Conservation (phyloP, 208 protist species). For the Leishmania major region DNA sequence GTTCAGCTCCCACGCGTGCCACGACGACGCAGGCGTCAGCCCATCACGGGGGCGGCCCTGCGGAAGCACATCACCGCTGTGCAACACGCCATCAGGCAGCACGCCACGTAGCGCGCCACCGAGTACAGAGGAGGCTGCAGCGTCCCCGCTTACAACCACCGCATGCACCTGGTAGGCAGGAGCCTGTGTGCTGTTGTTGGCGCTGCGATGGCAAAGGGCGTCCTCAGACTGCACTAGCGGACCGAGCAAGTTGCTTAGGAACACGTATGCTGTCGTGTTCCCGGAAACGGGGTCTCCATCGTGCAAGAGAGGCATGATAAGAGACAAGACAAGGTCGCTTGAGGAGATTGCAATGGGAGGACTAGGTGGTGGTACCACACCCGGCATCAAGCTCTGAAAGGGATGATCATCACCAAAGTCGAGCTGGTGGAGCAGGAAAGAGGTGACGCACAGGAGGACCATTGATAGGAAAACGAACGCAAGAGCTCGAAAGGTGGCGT, state of each 20-base stretch:
- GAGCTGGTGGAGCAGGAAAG: too few species aligned
- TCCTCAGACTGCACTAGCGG: constrained; percentile 16
- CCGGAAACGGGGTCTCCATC: too few species aligned
- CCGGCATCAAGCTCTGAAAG: too few species aligned
- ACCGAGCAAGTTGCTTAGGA: neutral
- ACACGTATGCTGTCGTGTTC: neutral
- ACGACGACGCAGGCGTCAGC: constrained; percentile 2
- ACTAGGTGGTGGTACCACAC: too few species aligned
- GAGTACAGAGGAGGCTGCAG: neutral
- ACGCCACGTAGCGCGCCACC: neutral
- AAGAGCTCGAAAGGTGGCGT: too few species aligned
- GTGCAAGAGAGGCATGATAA: neutral
- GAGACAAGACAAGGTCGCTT: neutral
- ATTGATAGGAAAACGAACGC: too few species aligned
- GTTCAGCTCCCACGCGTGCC: constrained; percentile 12
- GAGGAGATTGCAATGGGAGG: too few species aligned
- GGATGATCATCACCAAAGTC: too few species aligned
- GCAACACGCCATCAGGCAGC: neutral
- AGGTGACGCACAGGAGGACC: too few species aligned
- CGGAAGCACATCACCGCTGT: neutral
- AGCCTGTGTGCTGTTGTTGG: neutral
- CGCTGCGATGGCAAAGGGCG: constrained; percentile 11
- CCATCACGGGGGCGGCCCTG: neutral
- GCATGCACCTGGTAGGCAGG: neutral
- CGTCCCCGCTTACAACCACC: neutral